These are phyloP conservation scores for Myochromella boudieri DNA, from an alignment of 768 basidiomycete genomes.

Conservation along the genomic window DNA sequence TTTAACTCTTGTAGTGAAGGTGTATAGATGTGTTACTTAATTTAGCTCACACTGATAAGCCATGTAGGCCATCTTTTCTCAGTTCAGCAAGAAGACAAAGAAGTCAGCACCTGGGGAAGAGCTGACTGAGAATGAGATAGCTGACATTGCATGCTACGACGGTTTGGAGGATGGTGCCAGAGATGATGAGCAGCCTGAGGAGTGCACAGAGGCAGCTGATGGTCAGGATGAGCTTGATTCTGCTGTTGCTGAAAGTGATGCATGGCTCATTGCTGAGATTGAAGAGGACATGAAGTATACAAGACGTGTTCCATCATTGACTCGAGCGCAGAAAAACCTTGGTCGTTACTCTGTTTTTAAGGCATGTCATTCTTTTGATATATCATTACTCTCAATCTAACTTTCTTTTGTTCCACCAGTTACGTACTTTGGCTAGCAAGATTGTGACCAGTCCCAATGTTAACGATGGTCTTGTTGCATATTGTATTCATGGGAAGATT, in stretches of 20 bases:
- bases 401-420: neutral
- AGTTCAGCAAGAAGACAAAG: constrained; percentile 12
- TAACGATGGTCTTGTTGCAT: constrained; percentile 1
- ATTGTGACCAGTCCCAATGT: constrained; percentile 2
- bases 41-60: neutral
- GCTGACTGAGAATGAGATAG: constrained; percentile 2
- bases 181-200: constrained; percentile 7
- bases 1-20: constrained; percentile 19
- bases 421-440: neutral
- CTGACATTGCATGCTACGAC: neutral
- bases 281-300: neutral
- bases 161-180: constrained; percentile 8
- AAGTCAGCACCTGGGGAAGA: no score
- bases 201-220: no score
- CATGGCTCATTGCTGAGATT: constrained; percentile 2
- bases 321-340: neutral
- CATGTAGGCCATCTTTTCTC: constrained; percentile 21
- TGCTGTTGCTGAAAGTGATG: constrained; percentile 5
- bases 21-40: neutral
- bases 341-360: constrained; percentile 4
- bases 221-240: constrained; percentile 10
- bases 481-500: neutral
- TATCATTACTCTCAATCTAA: neutral
- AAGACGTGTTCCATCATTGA: neutral
- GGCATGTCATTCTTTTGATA: neutral